phyloP scores from a whole-genome alignment of 1,284 basidiomycete species.

The Ceratobasidium theobromae region DNA sequence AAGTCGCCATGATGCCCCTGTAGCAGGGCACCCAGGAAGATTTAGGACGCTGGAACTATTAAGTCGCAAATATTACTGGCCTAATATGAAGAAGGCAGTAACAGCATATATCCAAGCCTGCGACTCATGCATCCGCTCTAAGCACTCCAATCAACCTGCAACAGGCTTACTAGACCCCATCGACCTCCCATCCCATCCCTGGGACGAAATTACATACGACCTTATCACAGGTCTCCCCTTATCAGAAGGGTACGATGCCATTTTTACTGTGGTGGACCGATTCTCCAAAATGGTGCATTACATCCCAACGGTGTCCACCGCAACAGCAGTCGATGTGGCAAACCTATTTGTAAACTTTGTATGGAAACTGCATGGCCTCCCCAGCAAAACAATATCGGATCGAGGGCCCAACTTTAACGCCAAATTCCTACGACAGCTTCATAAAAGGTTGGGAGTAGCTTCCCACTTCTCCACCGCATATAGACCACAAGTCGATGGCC shows the following conservation, averaged over 20 bases:
- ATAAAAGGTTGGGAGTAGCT: conserved; percentile 23
- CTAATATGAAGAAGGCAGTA: conserved; percentile 29
- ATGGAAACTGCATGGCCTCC: conserved; percentile 35
- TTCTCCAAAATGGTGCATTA: conserved; percentile 43
- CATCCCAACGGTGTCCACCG: conserved; percentile 37
- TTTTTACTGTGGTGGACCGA: conserved; percentile 43
- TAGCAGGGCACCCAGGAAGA: conserved; percentile 33
- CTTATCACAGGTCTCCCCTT: conserved; percentile 42
- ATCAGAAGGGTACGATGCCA: conserved; percentile 40
- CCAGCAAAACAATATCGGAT: conserved; percentile 37
- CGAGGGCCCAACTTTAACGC: conserved; percentile 39
- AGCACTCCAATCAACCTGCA: conserved; percentile 29
- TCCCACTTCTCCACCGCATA: conserved; percentile 39
- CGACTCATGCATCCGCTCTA: conserved; percentile 37
- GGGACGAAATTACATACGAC: conserved; percentile 43
- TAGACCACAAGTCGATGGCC: conserved; percentile 43
- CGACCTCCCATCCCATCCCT: conserved; percentile 38
- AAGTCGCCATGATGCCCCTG: conserved; percentile 22
- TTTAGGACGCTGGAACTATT: conserved; percentile 27
- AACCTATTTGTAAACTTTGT: not conserved
- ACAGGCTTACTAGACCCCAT: conserved; percentile 36
- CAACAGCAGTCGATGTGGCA: conserved; percentile 21
- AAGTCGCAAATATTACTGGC: conserved; percentile 34
- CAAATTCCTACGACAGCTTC: conserved; percentile 36
- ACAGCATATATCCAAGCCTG: conserved; percentile 37